Percentiles rank a stretch among this genome's conserved stretches.
These are phyloP conservation scores for Blastobotrys apis DNA, from an alignment of 1,139 yeast species.

Conservation along the genomic window DNA sequence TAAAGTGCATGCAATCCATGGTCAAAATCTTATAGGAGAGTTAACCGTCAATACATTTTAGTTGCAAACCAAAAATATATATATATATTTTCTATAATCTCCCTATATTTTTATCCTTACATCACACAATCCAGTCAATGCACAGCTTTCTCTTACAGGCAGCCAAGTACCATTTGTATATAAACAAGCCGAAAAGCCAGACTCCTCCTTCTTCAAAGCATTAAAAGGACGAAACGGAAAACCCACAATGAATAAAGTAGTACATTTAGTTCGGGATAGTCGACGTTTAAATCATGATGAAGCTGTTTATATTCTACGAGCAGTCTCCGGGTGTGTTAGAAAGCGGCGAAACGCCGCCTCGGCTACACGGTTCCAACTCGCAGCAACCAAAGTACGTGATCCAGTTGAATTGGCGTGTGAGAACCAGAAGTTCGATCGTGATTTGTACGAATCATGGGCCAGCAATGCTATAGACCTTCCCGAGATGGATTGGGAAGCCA, in stretches of 20 bases:
- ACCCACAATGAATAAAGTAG: background rate
- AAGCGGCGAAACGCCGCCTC: background rate
- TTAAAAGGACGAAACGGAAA: no score
- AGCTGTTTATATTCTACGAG: background rate
- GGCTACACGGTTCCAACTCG: constrained; percentile 2
- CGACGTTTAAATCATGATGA: background rate
- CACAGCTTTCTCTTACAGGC: no score
- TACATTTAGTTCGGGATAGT: background rate
- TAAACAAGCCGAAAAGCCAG: no score
- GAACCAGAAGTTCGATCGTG: constrained; percentile 1
- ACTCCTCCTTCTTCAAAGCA: background rate
- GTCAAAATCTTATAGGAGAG: no score
- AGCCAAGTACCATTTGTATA: no score
- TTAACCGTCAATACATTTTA: no score
- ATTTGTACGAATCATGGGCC: constrained; percentile 2
- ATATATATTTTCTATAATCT: no score
- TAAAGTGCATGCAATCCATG: no score
- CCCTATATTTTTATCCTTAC: no score
- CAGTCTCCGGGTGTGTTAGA: background rate
- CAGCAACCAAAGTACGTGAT: background rate
- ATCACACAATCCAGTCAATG: no score
- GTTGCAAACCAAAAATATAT: no score
- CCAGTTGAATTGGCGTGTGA: constrained; percentile 4
- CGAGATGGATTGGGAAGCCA: background rate
- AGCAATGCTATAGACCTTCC: background rate